A percentile compares a stretch with the other conserved stretches of the same genome.
Evolutionary conservation across 768 basidiomycete genomes (phyloP).

Genomic region (Termitomyces sp.): DNA sequence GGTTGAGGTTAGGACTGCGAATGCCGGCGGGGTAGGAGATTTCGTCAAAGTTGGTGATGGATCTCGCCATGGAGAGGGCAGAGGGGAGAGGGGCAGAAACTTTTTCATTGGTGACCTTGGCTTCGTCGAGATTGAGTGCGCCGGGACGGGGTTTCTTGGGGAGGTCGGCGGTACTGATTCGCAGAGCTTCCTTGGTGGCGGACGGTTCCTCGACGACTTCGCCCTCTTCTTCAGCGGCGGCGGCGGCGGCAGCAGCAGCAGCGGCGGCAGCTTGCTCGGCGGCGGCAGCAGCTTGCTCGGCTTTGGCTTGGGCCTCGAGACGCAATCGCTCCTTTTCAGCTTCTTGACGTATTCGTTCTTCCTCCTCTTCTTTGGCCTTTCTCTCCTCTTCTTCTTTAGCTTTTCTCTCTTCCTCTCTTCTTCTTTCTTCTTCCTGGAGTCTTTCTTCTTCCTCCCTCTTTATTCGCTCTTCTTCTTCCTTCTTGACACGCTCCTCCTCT

Average conservation of each 20-base stretch:
- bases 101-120: conserved; percentile 33
- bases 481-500: conserved; percentile 24
- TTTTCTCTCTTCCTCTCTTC: conserved; percentile 37
- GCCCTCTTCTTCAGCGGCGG: conserved; percentile 26
- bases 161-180: conserved; percentile 57
- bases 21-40: conserved; percentile 83
- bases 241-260: conserved; percentile 15
- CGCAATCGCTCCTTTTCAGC: conserved; percentile 39
- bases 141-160: conserved; percentile 58
- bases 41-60: conserved; percentile 77
- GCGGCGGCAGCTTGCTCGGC: conserved; percentile 27
- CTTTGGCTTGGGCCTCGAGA: conserved; percentile 33
- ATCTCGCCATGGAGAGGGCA: conserved; percentile 75
- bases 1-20: conserved; percentile 80
- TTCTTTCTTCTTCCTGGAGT: conserved; percentile 24
- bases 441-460: conserved; percentile 29
- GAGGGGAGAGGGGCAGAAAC: conserved; percentile 51
- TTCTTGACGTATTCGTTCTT: conserved; percentile 44
- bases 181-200: conserved; percentile 47
- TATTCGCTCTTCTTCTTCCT: conserved; percentile 35
- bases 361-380: conserved; percentile 39
- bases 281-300: conserved; percentile 22
- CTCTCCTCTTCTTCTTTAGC: conserved; percentile 49
- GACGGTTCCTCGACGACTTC: conserved; percentile 21
- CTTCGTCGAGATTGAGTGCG: conserved; percentile 63